Conservation (phyloP, 306 rosid species). For the Mimosa bimucronata region DNA sequence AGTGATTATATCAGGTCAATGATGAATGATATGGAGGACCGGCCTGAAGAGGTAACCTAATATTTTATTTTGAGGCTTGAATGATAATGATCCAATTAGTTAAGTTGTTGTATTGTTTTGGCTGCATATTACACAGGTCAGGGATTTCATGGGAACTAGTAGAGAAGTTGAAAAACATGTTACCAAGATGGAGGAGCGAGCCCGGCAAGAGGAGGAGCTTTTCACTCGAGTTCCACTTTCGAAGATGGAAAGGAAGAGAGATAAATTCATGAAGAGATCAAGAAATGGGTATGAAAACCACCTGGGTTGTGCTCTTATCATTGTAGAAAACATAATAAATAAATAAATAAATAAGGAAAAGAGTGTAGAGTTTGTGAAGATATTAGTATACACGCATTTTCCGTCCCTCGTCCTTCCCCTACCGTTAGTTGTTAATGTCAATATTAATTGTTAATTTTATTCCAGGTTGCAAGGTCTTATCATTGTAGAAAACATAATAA, state of each 20-base stretch:
- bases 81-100: constrained; percentile 20
- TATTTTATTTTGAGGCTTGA: constrained; percentile 28
- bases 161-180: constrained; percentile 59
- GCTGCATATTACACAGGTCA: constrained; percentile 51
- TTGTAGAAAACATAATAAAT: constrained; percentile 1
- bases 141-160: constrained; percentile 71
- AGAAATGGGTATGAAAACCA: constrained; percentile 70
- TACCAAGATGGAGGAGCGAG: constrained; percentile 71
- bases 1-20: constrained; percentile 64
- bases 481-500: neutral
- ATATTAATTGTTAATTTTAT: constrained; percentile 13
- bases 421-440: constrained; percentile 27
- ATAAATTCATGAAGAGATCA: constrained; percentile 71
- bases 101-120: constrained; percentile 32
- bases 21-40: constrained; percentile 73
- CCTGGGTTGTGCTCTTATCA: neutral
- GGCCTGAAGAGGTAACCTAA: constrained; percentile 81
- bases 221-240: constrained; percentile 81
- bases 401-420: no score
- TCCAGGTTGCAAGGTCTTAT: constrained; percentile 65
- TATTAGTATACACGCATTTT: neutral
- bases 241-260: constrained; percentile 72
- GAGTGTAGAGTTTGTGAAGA: neutral
- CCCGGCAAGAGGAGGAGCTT: constrained; percentile 75
- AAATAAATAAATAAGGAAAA: no score